Percentiles rank a stretch among this genome's conserved stretches.
These are phyloP conservation scores for Globisporangium polare DNA, from an alignment of 352 stramenopile species.

Conservation along the genomic window DNA sequence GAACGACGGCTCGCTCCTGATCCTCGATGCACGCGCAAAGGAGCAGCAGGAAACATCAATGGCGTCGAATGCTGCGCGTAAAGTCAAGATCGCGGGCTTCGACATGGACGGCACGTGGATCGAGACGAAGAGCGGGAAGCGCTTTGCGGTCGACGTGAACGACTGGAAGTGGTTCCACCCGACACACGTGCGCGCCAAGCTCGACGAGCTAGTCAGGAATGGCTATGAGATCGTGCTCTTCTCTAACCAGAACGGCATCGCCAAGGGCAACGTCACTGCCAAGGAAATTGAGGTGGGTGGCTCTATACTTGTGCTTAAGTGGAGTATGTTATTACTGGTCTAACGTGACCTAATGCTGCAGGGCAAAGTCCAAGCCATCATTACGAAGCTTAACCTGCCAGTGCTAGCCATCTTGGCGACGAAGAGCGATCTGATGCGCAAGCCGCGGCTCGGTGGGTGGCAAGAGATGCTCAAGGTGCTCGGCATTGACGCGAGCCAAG, in stretches of 20 bases:
- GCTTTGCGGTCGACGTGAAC: constrained; percentile 52
- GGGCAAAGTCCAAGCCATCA: constrained; percentile 65
- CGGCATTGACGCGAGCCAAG: constrained; percentile 14
- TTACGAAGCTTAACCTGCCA: constrained; percentile 53
- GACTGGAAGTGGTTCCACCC: constrained; percentile 83
- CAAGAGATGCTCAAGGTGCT: constrained; percentile 39
- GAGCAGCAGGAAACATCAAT: neutral
- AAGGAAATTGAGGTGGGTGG: constrained; percentile 51
- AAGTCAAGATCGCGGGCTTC: constrained; percentile 69
- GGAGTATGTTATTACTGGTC: neutral
- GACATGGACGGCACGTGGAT: constrained; percentile 84
- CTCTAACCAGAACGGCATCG: constrained; percentile 84
- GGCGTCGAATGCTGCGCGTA: neutral
- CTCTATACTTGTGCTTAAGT: neutral
- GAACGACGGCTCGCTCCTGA: constrained; percentile 32
- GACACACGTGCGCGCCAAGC: constrained; percentile 42
- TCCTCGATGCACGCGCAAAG: constrained; percentile 39
- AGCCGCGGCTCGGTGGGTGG: constrained; percentile 72
- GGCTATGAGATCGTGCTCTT: constrained; percentile 66
- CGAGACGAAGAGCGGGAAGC: constrained; percentile 81
- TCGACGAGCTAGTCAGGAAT: constrained; percentile 37
- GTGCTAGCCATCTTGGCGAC: constrained; percentile 70
- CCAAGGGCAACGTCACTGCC: constrained; percentile 63
- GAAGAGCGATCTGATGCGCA: constrained; percentile 74
- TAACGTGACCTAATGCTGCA: constrained; percentile 18